Conservation (phyloP, 129 eudicot species). For the Flaveria linearis region DNA sequence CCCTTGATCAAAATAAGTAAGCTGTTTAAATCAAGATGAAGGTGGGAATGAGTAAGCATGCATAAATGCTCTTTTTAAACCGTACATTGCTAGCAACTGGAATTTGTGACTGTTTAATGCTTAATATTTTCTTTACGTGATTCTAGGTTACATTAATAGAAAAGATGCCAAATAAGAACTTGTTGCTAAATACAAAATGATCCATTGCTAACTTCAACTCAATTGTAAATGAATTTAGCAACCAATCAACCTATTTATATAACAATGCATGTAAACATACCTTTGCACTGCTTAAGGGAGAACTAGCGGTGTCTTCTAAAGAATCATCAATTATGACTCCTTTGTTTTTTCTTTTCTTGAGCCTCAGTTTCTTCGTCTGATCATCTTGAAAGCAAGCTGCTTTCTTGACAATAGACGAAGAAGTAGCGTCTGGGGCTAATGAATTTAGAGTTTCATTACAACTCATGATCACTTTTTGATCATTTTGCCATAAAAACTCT, state of each 20-base stretch:
- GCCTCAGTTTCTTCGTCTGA: constrained; percentile 30
- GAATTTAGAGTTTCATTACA: constrained; percentile 39
- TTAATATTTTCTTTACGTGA: neutral
- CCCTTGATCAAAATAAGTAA: constrained; percentile 35
- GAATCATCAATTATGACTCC: constrained; percentile 46
- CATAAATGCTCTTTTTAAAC: neutral
- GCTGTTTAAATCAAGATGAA: constrained; percentile 41
- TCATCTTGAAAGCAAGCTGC: constrained; percentile 18
- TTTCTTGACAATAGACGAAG: constrained; percentile 44
- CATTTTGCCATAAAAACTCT: constrained; percentile 44
- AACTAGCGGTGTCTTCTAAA: constrained; percentile 83
- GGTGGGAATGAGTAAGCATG: neutral
- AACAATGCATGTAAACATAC: constrained; percentile 30
- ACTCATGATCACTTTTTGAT: constrained; percentile 31
- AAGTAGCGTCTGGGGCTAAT: constrained; percentile 49
- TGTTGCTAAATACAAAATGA: neutral
- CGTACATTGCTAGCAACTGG: neutral
- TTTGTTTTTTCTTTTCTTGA: constrained; percentile 56
- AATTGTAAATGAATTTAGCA: neutral
- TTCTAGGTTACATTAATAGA: neutral
- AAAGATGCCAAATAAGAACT: neutral
- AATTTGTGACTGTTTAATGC: neutral
- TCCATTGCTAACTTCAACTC: neutral
- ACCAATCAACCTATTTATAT: neutral
- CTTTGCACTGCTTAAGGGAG: constrained; percentile 68